Base-by-base conservation (phyloP, 768 basidiomycete genomes). In the Harrya chromipes region DNA sequence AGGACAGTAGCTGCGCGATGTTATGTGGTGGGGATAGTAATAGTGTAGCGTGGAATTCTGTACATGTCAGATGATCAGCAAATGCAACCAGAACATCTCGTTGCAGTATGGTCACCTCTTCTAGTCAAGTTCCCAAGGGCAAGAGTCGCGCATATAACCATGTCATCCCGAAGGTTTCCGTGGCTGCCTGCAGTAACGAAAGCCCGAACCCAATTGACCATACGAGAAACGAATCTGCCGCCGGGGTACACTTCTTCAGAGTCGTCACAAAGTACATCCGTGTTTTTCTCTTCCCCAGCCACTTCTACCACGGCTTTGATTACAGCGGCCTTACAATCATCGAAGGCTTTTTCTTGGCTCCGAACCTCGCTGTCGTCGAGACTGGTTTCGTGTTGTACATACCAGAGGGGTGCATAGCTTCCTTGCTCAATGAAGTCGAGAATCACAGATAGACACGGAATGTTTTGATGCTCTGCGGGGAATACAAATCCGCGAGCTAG, bases 241-340 rank as follows among this genome's bases (percentile, higher is more conserved):
- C 85, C 85, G 6, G 84, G 82, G 36, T 73, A 65, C 16, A 66
- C 71, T 26, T 72, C 66, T 42, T 82, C 78, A 17, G 74, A 78
- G 38, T 80, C 77, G 55, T 85, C 82, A 83, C 88, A 91, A n/a
- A 92, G 71, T 8, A 84, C 79, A 43, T 90, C 84, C 53, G 79
- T 79, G 55, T 89, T 91, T 55, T 77, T 80, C 54, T 87, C 86
- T 62, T 91, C 87, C 34, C 90, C 90, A 9, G 89, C 82, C 35
- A 88, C 82, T 60, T 92, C 91, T 24, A 94, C 90, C 14, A 94
- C 80, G 3, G 86, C 81, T 59, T 92, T 91, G 66, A 93, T 84
- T 9, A 93, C 72, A 0, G 89, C 90, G 4, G 85, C 87, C 69
- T 94, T 94, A 70, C 90, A 90, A 24, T 84, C 79, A 56, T 84